Evolutionary conservation across 164 flowering plant species (phyloP).

Genomic region (Protea cynaroides): DNA sequence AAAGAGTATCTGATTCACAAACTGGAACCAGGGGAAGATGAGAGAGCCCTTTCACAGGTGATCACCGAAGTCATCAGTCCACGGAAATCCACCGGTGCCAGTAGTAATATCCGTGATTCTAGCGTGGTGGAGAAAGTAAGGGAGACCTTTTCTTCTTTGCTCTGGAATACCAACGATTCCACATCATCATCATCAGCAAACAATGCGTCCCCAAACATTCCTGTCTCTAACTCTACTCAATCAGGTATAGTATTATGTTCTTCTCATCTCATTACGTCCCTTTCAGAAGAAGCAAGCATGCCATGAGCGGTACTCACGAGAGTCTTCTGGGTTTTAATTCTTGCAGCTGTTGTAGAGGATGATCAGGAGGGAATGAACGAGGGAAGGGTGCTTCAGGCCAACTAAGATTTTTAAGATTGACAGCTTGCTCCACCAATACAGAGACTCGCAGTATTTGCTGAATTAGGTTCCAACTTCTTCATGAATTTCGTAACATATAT

Average conservation of each 20-base stretch:
- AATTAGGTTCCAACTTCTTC: too few species aligned
- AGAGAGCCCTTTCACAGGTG: slow-evolving; percentile 67
- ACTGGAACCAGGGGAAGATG: slow-evolving; percentile 76
- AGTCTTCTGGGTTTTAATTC: background rate
- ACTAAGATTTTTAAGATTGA: slow-evolving; percentile 25
- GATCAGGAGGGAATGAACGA: slow-evolving; percentile 15
- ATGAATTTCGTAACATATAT: too few species aligned
- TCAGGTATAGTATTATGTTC: slow-evolving; percentile 25
- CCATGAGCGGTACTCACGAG: too few species aligned
- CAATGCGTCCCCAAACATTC: slow-evolving; percentile 15
- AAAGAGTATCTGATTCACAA: slow-evolving; percentile 63
- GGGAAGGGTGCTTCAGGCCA: slow-evolving; percentile 55
- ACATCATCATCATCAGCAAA: slow-evolving; percentile 4
- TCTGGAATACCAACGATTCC: slow-evolving; percentile 24
- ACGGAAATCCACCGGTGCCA: slow-evolving; percentile 14
- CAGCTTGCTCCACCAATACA: too few species aligned
- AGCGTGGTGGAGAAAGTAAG: slow-evolving; percentile 56
- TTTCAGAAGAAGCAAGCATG: too few species aligned
- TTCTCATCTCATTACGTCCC: background rate
- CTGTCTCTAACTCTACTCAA: slow-evolving; percentile 29
- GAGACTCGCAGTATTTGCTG: too few species aligned
- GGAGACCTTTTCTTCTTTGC: slow-evolving; percentile 50
- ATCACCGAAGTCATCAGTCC: slow-evolving; percentile 69
- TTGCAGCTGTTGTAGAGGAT: slow-evolving; percentile 38
- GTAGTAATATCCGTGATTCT: slow-evolving; percentile 6